Evolutionary conservation across 2,329 filamentous ascomycete species (phyloP), one percentile per base, ranked within the genome.

Genomic region (Cyphellophora europaea): DNA sequence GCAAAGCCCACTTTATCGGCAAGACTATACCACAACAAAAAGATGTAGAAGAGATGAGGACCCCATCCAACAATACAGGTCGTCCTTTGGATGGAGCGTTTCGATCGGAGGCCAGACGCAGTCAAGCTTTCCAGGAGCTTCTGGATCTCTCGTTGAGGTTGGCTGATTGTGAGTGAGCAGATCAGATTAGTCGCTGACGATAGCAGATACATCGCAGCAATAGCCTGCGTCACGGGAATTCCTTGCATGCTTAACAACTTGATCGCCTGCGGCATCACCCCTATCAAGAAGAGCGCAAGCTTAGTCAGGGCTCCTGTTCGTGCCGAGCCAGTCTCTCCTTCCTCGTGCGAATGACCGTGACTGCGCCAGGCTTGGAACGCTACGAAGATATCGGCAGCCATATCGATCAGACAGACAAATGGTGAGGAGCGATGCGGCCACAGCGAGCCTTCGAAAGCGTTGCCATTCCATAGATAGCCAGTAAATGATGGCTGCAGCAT

Each of bases 391-490:
- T 10, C 15, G 12, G 6, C 14, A 12, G 13, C 11, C 12, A 12
- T 15, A 12, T 32, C 30, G 10, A 16, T 16, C 14, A 32, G 10
- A 12, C 30, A 32, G 15, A 32, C 6, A 12, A 32, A 18, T 16
- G 30, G 30, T n/a, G 30, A 32, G 30, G 30, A 32, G n/a, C 30
- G 30, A 19, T 32, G 30, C 16, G 30, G 30, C 15, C n/a, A 16
- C 6, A 32, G 19, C 5, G 30, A 13, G 30, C 30, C 30, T 6
- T 32, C 30, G 18, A 32, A 32, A 8, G 21, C 21, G 8, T 8
- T 25, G 8, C 8, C 8, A 25, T 25, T 25, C 21, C 21, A 25
- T 8, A 25, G n/a, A n/a, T 25, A 25, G 21, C 21, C n/a, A n/a
- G 8, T 25, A n/a, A 25, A 25, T 8, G 21, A 25, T 25, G 21